phyloP scores from a whole-genome alignment of 2,329 filamentous ascomycete species.

The Botryotinia globosa region DNA sequence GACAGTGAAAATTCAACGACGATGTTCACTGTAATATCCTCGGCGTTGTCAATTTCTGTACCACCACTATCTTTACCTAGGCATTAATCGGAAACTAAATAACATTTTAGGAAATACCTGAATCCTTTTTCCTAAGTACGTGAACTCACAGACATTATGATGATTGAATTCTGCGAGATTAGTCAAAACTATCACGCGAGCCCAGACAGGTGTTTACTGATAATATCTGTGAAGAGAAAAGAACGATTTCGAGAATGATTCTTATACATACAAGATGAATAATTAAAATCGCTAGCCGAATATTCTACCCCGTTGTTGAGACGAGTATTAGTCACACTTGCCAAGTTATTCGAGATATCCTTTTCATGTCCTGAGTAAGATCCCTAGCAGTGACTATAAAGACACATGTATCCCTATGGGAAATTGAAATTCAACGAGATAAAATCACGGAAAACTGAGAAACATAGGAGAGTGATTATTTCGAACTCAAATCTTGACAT shows the following conservation, averaged over 20 bases:
- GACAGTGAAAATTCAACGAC: neutral
- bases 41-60: neutral
- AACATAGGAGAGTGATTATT: neutral
- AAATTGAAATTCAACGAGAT: neutral
- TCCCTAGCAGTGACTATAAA: neutral
- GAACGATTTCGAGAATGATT: neutral
- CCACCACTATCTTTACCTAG: neutral
- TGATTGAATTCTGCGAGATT: neutral
- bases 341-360: neutral
- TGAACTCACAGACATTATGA: neutral
- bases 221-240: neutral
- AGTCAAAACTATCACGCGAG: accelerated
- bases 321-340: neutral
- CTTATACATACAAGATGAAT: neutral
- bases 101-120: neutral
- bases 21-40: neutral
- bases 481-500: neutral
- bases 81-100: neutral
- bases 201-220: neutral
- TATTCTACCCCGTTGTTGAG: neutral
- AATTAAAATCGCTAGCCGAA: accelerated
- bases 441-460: accelerated
- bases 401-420: neutral
- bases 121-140: accelerated
- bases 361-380: neutral